A percentile compares a stretch with the other conserved stretches of the same genome.
These are phyloP conservation scores for Postia placenta DNA, from an alignment of 768 basidiomycete genomes.

Conservation along the genomic window DNA sequence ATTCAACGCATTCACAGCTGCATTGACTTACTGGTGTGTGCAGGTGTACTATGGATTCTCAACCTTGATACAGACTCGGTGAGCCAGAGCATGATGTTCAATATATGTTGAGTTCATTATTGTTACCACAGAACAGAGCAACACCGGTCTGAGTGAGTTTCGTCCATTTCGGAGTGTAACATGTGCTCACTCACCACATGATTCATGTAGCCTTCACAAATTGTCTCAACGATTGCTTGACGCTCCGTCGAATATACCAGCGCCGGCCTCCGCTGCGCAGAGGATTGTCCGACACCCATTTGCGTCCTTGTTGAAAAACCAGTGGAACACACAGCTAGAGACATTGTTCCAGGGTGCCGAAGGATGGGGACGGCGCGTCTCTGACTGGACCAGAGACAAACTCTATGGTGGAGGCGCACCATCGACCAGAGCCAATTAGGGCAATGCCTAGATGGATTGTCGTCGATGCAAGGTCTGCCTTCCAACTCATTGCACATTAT, in stretches of 20 bases:
- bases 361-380: constrained; percentile 14
- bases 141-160: constrained; percentile 19
- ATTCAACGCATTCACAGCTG: too few species aligned
- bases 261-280: constrained; percentile 16
- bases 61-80: constrained; percentile 21
- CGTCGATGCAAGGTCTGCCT: neutral
- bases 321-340: constrained; percentile 25
- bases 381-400: constrained; percentile 18
- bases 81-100: neutral
- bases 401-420: constrained; percentile 21
- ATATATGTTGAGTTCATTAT: neutral
- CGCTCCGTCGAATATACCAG: constrained; percentile 13
- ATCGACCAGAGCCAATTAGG: too few species aligned
- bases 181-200: neutral
- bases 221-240: constrained; percentile 19
- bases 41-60: constrained; percentile 26
- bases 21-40: too few species aligned
- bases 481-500: too few species aligned
- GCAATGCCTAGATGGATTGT: constrained; percentile 5
- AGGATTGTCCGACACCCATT: constrained; percentile 23
- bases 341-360: constrained; percentile 15
- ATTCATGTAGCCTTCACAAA: constrained; percentile 13
- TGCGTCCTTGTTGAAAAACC: constrained; percentile 16
- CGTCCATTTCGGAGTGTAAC: neutral
- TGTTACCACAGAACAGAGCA: constrained; percentile 13